Evolutionary conservation across 2,329 filamentous ascomycete genomes (phyloP), one percentile per base, ranked within the genome.

Genomic region (Fusarium redolens): DNA sequence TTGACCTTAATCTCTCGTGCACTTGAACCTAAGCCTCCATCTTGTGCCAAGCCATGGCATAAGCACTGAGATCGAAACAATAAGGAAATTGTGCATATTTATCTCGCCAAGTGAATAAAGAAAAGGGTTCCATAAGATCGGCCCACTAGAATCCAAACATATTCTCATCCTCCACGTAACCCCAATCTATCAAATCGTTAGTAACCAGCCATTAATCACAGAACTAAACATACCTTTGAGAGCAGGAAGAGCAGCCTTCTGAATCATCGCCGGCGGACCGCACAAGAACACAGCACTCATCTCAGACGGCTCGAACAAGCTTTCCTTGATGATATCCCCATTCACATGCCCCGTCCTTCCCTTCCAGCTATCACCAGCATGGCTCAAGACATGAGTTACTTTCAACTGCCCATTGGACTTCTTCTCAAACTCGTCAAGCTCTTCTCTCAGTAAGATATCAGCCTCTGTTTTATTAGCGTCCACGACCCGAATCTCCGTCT

Each of bases 401-500:
- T 20, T 37, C 48, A 52, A 37, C 31, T 25, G 31, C 1, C 82
- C 83, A 1, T 77, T 63, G 15, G 82, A 75, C 22, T 82, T 71
- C 58, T 79, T 74, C 67, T 80, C 81, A 40, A 85, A 83, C 1
- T 80, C 66, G 2, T 84, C 81, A n/a, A 87, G 76, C 57, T 86
- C 81, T 8, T 81, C 77, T 28, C 76, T 77, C 25, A 88, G 73
- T 48, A 88, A 68, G 41, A 88, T 87, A 48, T 87, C 86, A 8
- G 73, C 76, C 70, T 87, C 83, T 6, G 76, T 79, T 67, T 85
- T 85, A 61, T 87, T 88, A 3, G 84, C 86, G 67, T 88, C 84
- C 5, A 88, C 77, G 1, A 86, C 81, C 6, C 80, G 74, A 11
- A 86, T 77, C 48, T 84, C 66, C 0, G 82, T 84, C 55, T 76